These are phyloP conservation scores for Encephalitozoon hellem DNA, from an alignment of 371 early-diverging fungal species.

Conservation along the genomic window DNA sequence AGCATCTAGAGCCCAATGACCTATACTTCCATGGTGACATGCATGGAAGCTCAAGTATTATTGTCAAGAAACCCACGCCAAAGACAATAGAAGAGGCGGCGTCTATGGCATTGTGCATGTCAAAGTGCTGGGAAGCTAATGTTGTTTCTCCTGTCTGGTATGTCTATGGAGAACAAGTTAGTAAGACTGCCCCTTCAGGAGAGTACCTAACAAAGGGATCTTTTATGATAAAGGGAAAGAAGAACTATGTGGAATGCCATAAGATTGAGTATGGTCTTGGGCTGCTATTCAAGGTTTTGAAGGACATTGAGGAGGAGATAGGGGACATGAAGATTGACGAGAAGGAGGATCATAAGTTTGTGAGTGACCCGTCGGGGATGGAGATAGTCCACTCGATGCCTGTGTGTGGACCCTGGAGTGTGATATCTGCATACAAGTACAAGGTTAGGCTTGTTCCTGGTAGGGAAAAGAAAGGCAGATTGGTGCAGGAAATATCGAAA, in stretches of 20 bases:
- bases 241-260: slow-evolving; percentile 74
- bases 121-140: slow-evolving; percentile 91
- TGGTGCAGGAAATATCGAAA: slow-evolving; percentile 54
- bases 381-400: slow-evolving; percentile 81
- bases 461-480: slow-evolving; percentile 84
- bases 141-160: slow-evolving; percentile 87
- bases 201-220: slow-evolving; percentile 84
- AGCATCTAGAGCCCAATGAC: slow-evolving; percentile 65
- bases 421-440: slow-evolving; percentile 78
- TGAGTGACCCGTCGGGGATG: slow-evolving; percentile 67
- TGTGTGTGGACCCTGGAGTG: slow-evolving; percentile 81
- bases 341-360: slow-evolving; percentile 60
- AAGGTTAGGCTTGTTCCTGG: slow-evolving; percentile 87
- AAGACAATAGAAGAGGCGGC: slow-evolving; percentile 74
- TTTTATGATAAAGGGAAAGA: slow-evolving; percentile 91
- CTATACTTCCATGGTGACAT: slow-evolving; percentile 89
- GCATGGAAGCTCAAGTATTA: slow-evolving; percentile 81
- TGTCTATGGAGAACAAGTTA: slow-evolving; percentile 78
- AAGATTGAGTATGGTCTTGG: slow-evolving; percentile 92
- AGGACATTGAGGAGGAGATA: slow-evolving; percentile 6
- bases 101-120: slow-evolving; percentile 80
- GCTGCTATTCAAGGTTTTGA: slow-evolving; percentile 67
- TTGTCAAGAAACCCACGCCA: slow-evolving; percentile 54
- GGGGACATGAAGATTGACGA: slow-evolving; percentile 12
- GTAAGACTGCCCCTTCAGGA: slow-evolving; percentile 86